A percentile compares a stretch with the other conserved stretches of the same genome.
Evolutionary conservation across 352 stramenopile species (phyloP).

Genomic region (Phytophthora nicotianae): DNA sequence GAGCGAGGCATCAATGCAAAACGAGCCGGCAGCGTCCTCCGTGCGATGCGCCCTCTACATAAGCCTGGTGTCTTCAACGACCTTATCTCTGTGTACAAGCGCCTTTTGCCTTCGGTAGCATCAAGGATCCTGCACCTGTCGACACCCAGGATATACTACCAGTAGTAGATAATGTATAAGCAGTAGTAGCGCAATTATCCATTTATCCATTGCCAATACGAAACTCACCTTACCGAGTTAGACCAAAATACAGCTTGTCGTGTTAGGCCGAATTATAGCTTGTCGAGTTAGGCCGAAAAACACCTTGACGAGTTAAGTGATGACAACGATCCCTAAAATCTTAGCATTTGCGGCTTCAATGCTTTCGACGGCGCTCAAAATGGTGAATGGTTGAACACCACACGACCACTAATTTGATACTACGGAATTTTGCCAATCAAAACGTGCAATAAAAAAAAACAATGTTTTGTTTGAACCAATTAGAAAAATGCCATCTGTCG

Average conservation of each 20-base stretch:
- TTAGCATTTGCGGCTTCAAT: no score
- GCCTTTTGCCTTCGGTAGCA: not conserved
- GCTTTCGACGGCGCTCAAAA: not conserved
- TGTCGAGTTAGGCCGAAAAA: not conserved
- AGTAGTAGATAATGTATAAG: not conserved
- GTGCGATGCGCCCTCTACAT: slow-evolving; percentile 10
- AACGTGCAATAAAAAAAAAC: no score
- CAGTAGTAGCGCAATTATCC: no score
- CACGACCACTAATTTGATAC: not conserved
- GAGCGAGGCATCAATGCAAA: not conserved
- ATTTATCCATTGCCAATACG: no score
- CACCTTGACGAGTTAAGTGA: not conserved
- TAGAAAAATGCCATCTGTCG: not conserved
- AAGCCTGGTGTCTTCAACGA: slow-evolving; percentile 1
- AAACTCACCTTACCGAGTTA: no score
- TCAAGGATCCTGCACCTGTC: slow-evolving; percentile 5
- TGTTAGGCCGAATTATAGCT: not conserved
- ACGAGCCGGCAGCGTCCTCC: slow-evolving; percentile 6
- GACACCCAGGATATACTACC: slow-evolving; percentile 8
- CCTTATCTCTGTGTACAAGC: slow-evolving; percentile 10
- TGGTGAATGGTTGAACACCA: not conserved
- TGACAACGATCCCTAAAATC: no score
- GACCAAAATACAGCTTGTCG: not conserved
- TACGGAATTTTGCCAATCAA: no score
- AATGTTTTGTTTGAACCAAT: not conserved